Conservation (phyloP, 192 early-diverging fungal species). For the Cetraspora pellucida region DNA sequence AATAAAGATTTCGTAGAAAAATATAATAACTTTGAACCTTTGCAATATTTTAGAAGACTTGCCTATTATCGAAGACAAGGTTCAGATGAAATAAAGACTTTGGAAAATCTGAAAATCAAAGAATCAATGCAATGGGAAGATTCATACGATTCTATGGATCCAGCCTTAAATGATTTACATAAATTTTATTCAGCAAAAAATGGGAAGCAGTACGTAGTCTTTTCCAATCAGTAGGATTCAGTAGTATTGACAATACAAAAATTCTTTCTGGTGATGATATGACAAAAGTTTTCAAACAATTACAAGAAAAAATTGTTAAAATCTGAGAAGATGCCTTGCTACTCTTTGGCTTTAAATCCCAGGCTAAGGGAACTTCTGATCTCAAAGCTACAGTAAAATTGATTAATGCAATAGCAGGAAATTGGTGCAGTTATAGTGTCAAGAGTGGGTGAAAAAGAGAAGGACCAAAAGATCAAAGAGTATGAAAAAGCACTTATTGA, state of each 20-base stretch:
- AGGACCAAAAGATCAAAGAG: too few relatives aligned
- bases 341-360: too few relatives aligned
- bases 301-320: too few relatives aligned
- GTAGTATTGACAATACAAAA: background rate
- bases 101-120: constrained; percentile 28
- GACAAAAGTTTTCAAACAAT: too few relatives aligned
- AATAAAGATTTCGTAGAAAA: constrained; percentile 26
- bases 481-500: too few relatives aligned
- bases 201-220: constrained; percentile 14
- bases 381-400: too few relatives aligned
- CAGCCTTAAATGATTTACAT: constrained; percentile 8
- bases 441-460: too few relatives aligned
- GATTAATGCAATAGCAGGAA: too few relatives aligned
- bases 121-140: constrained; percentile 26
- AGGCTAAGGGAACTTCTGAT: too few relatives aligned
- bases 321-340: too few relatives aligned
- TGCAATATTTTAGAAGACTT: constrained; percentile 24
- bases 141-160: constrained; percentile 27
- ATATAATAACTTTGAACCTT: constrained; percentile 31
- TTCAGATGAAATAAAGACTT: constrained; percentile 19
- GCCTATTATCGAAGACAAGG: constrained; percentile 31
- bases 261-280: too few relatives aligned
- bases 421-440: too few relatives aligned
- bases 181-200: constrained; percentile 28
- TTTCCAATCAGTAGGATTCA: background rate